These are phyloP conservation scores for Trichoderma sp. DNA, from an alignment of 2,329 filamentous ascomycete genomes.

Conservation along the genomic window DNA sequence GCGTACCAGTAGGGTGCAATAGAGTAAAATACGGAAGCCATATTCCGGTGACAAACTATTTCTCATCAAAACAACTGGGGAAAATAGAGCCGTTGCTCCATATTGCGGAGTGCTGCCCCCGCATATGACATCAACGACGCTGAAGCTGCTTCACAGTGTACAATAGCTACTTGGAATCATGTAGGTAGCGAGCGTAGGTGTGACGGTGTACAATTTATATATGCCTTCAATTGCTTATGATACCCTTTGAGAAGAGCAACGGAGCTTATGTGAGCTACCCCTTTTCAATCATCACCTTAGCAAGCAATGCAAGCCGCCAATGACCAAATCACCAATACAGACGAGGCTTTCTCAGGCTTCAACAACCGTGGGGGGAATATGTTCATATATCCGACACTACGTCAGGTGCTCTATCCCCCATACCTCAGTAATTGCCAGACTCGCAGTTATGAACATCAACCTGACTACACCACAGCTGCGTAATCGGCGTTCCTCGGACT, in stretches of 20 bases:
- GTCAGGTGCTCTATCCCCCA: neutral
- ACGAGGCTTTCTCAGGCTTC: neutral
- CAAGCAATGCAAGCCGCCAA: no score
- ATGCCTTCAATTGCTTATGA: neutral
- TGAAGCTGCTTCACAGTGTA: neutral
- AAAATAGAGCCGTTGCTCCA: neutral
- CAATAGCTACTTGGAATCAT: neutral
- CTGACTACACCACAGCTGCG: conserved; percentile 19
- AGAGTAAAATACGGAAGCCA: no score
- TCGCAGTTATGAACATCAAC: conserved; percentile 10
- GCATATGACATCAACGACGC: neutral
- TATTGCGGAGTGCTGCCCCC: neutral
- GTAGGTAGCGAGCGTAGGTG: neutral
- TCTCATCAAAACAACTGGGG: neutral
- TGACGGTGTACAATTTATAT: neutral
- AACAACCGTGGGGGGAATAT: neutral
- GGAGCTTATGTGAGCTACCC: neutral
- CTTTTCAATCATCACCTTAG: neutral
- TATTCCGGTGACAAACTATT: neutral
- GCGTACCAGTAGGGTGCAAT: neutral
- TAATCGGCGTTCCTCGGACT: conserved; percentile 58
- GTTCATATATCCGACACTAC: neutral
- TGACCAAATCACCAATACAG: neutral
- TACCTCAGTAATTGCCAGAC: neutral
- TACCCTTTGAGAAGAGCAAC: neutral